These are phyloP conservation scores for Allantophomopsis lycopodina DNA, from an alignment of 2,329 filamentous ascomycete genomes.

Conservation along the genomic window DNA sequence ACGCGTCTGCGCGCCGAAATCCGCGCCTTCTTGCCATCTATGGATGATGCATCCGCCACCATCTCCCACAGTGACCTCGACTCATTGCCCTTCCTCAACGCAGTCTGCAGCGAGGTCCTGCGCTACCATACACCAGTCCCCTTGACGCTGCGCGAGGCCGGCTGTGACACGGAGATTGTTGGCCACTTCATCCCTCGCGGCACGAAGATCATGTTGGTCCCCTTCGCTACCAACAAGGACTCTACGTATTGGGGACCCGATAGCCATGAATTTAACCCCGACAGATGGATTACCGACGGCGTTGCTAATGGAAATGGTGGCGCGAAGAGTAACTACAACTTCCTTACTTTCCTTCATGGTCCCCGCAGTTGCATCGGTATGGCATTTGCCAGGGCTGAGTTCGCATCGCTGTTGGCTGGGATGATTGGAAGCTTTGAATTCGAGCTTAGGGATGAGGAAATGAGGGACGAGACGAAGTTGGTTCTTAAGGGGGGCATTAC, in stretches of 20 bases:
- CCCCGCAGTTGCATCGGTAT: conserved; percentile 77
- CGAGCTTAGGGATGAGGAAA: conserved; percentile 37
- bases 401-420: conserved; percentile 68
- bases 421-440: conserved; percentile 66
- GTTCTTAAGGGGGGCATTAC: conserved; percentile 59
- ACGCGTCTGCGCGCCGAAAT: conserved; percentile 54
- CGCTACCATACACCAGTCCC: conserved; percentile 62
- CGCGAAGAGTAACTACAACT: conserved; percentile 61
- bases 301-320: conserved; percentile 48
- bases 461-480: conserved; percentile 52
- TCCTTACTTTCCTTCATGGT: conserved; percentile 75
- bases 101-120: conserved; percentile 65
- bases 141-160: conserved; percentile 52
- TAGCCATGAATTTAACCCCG: conserved; percentile 63
- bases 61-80: conserved; percentile 49
- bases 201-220: conserved; percentile 49
- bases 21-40: conserved; percentile 40
- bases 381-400: conserved; percentile 69
- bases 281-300: conserved; percentile 47
- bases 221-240: conserved; percentile 56
- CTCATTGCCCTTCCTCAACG: conserved; percentile 64
- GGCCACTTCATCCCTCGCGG: conserved; percentile 55
- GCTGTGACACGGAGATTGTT: conserved; percentile 48
- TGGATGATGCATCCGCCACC: conserved; percentile 21
- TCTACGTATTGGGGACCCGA: conserved; percentile 62